A percentile compares a stretch with the other conserved stretches of the same genome.
Conservation (phyloP, 345 rosid genomes). For the Euclidium syriacum region DNA sequence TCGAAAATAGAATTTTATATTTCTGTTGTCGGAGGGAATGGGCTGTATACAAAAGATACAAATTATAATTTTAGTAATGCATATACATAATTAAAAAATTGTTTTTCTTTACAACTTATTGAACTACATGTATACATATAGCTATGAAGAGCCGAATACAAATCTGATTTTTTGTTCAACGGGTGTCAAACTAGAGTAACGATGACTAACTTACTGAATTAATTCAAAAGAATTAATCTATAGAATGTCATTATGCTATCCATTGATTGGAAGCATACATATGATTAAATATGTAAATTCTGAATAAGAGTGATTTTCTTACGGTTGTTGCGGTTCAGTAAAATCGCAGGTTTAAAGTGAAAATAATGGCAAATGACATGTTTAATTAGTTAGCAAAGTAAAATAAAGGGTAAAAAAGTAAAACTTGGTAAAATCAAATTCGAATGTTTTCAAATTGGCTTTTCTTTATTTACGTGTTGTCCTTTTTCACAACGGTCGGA, state of each 20-base stretch:
- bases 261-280: neutral
- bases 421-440: neutral
- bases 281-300: neutral
- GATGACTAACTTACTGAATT: neutral
- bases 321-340: neutral
- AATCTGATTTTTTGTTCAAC: too few relatives aligned
- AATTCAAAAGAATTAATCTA: neutral
- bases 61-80: too few relatives aligned
- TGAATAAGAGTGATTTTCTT: neutral
- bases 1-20: too few relatives aligned
- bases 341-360: neutral
- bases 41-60: too few relatives aligned
- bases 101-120: too few relatives aligned
- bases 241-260: neutral
- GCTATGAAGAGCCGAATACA: too few relatives aligned
- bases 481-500: constrained; percentile 36
- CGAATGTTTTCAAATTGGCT: constrained; percentile 20
- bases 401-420: neutral
- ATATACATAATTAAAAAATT: too few relatives aligned
- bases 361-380: neutral
- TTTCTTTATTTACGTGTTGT: constrained; percentile 16
- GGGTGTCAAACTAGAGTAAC: neutral
- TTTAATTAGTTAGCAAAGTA: neutral
- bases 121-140: too few relatives aligned
- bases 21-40: too few relatives aligned